Evolutionary conservation across 2,329 filamentous ascomycete genomes (phyloP).

Genomic region (Phialophora verrucosa): DNA sequence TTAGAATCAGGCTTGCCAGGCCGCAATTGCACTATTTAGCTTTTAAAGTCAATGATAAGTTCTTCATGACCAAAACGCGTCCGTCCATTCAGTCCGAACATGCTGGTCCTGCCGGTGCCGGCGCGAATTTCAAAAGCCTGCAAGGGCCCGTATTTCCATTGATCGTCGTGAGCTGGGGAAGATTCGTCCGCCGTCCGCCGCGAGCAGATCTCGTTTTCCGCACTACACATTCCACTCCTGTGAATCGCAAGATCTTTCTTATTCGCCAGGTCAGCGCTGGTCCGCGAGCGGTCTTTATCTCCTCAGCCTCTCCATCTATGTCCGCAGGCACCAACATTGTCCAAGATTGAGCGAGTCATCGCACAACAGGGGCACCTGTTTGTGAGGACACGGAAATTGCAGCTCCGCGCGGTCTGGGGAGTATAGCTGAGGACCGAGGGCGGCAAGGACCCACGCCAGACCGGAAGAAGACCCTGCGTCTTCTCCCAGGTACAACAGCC

Average conservation of each 20-base stretch:
- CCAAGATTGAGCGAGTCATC: not conserved
- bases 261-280: not conserved
- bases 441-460: not conserved
- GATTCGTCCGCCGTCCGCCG: constrained; percentile 13
- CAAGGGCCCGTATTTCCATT: not conserved
- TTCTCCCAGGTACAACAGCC: not conserved
- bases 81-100: not conserved
- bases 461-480: not conserved
- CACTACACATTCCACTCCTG: not conserved
- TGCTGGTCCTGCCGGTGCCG: not conserved
- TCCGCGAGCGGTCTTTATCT: not conserved
- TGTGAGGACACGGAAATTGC: no score
- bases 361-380: not conserved
- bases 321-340: not conserved
- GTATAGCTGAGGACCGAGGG: no score
- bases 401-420: no score
- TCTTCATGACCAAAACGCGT: constrained; percentile 1
- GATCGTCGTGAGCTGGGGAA: not conserved
- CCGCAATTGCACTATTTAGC: constrained; percentile 22
- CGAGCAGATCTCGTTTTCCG: not conserved
- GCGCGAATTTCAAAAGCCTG: not conserved
- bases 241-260: not conserved
- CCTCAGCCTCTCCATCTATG: not conserved
- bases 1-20: constrained; percentile 38
- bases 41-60: constrained; percentile 5